Base-by-base conservation (phyloP, 176 grass and related monocot species). In the Dactylis glomerata region DNA sequence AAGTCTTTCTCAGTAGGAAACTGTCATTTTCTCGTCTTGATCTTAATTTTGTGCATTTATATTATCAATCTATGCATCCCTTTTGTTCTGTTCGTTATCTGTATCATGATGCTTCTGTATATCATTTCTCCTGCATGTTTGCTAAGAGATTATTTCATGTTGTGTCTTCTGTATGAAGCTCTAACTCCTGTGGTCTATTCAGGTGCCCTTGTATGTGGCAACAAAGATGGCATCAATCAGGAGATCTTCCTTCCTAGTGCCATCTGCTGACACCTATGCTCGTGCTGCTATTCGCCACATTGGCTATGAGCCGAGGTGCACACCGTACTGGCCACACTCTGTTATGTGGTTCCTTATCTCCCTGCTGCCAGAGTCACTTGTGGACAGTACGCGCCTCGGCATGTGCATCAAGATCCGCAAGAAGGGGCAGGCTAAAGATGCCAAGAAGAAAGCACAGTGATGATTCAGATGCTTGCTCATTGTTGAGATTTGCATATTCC, bases 221-320 rank as follows among this genome's bases (percentile, higher is more conserved):
- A 97, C 95, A 51, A 97, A 92, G 88, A 94, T 97, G 95, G 88
- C 95, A 33, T 94, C 92, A 10, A 92, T 97, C 78, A 90, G 68
- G 84, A 94, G 54, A 38, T 94, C 95, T 17, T 94, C 95, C 11
- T 92, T 97, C 61, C 45, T 97, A 28, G 85, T 92, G 37, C 95
- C 95, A 45, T 97, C 95, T 4, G 83, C 95, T 11, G 90, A 97
- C 42, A 91, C 90, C 3, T 97, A 97, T 49, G 92, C 95, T 56
- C 86, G 78, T 50, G 83, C 92, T 10, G 95, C 88, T 12, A 44
- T 97, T 61, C 86, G 78, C 52, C 89, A 89, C 85, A 94, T 97
- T 20, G 95, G 95, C 38, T 97, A 97, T 15, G 90, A 97, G 74
- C 85, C 92, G 3, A 91, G 88, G 57, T 91, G 88, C 81, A 97